Evolutionary conservation across 106 monocot genomes (phyloP).

Genomic region (Allium cepa): DNA sequence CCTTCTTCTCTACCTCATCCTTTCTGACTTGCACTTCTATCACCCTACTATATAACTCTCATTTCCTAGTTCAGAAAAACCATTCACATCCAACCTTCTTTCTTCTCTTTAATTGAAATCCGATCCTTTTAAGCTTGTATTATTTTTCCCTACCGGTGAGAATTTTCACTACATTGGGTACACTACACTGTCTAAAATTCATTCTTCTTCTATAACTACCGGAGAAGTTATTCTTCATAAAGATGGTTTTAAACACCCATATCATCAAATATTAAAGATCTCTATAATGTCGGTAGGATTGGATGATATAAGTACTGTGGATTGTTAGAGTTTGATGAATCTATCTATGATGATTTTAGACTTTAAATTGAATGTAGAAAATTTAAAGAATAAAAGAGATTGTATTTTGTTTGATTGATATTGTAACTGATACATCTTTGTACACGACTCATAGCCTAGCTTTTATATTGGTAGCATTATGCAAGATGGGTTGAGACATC

Average conservation of each 20-base stretch:
- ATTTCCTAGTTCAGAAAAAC: not conserved
- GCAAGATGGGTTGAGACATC: no score
- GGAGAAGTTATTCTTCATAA: conserved; percentile 20
- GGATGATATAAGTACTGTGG: not conserved
- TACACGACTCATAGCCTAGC: no score
- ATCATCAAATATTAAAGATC: conserved; percentile 44
- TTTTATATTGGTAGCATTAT: no score
- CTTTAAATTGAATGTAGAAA: no score
- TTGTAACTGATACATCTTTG: no score
- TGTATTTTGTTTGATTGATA: no score
- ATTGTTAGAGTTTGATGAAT: no score
- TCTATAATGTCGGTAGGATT: conserved; percentile 3
- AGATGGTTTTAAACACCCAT: conserved; percentile 36
- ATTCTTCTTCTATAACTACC: not conserved
- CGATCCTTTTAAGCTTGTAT: conserved; percentile 7
- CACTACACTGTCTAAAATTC: conserved; percentile 15
- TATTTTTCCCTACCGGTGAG: conserved; percentile 66
- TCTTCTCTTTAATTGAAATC: conserved; percentile 19
- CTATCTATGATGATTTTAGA: no score
- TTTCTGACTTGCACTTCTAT: conserved; percentile 8
- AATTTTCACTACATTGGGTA: conserved; percentile 44
- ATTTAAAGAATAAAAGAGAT: no score
- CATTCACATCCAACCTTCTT: conserved; percentile 20
- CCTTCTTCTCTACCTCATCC: conserved; percentile 7
- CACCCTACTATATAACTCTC: conserved; percentile 1